Conservation (phyloP, 2,329 filamentous ascomycete species). For the Pyricularia pennisetigena region DNA sequence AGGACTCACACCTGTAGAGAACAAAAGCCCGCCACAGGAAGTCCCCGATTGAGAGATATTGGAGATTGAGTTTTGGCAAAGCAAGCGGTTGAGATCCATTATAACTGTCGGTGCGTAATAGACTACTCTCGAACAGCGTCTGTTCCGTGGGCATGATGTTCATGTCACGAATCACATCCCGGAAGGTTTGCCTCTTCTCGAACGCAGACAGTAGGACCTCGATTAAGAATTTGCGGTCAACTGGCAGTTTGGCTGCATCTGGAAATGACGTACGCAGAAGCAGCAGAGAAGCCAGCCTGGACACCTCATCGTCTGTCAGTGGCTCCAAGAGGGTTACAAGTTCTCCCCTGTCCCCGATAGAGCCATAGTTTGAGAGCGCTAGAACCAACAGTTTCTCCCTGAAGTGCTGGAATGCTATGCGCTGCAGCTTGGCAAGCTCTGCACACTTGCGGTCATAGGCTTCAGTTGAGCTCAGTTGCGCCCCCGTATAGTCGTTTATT, state of each 20-base stretch:
- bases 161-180: conserved; percentile 63
- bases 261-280: conserved; percentile 81
- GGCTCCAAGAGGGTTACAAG: conserved; percentile 64
- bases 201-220: conserved; percentile 68
- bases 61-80: conserved; percentile 87
- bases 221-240: conserved; percentile 54
- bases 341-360: conserved; percentile 72
- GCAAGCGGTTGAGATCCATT: conserved; percentile 81
- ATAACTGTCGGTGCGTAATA: conserved; percentile 76
- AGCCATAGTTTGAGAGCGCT: conserved; percentile 84
- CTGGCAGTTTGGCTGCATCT: conserved; percentile 50
- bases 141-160: conserved; percentile 77
- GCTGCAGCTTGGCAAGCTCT: conserved; percentile 67
- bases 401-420: conserved; percentile 70
- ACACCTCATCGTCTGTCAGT: conserved; percentile 66
- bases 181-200: conserved; percentile 72
- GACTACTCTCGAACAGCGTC: conserved; percentile 66
- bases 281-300: conserved; percentile 57
- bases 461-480: conserved; percentile 60
- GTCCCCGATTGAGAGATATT: conserved; percentile 90
- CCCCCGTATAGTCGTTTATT: conserved; percentile 82
- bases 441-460: conserved; percentile 74
- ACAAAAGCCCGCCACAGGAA: conserved; percentile 94
- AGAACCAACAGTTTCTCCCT: conserved; percentile 86
- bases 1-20: conserved; percentile 80